These are phyloP conservation scores for Diaporthe australafricana DNA, from an alignment of 2,329 filamentous ascomycete species.

Conservation along the genomic window DNA sequence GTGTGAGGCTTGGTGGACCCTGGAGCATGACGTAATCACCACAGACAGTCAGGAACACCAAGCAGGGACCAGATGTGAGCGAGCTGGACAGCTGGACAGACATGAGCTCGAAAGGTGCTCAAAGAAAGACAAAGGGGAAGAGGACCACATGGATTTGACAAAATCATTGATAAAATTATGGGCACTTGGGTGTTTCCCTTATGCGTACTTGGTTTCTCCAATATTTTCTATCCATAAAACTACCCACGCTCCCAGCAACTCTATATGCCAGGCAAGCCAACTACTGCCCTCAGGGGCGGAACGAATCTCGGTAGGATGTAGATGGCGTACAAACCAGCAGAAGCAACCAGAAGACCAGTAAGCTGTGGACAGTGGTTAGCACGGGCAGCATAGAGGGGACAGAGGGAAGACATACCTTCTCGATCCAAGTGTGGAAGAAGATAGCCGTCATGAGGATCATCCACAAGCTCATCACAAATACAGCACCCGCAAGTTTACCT, in stretches of 20 bases:
- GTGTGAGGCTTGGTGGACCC: neutral
- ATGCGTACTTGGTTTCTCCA: neutral
- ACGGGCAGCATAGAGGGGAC: too few relatives aligned
- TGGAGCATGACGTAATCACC: conserved; percentile 30
- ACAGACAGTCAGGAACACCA: neutral
- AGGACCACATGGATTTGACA: neutral
- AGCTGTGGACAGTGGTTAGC: conserved; percentile 53
- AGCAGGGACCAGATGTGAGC: neutral
- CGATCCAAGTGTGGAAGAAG: conserved; percentile 98
- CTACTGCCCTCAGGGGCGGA: conserved; percentile 56
- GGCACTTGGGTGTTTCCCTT: conserved; percentile 9
- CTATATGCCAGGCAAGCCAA: conserved; percentile 65
- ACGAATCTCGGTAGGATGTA: conserved; percentile 65
- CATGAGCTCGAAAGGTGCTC: neutral
- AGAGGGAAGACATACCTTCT: conserved; percentile 74
- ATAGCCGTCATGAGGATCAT: conserved; percentile 99
- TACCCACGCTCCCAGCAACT: conserved; percentile 15
- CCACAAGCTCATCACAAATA: conserved; percentile 84
- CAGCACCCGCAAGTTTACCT: conserved; percentile 67
- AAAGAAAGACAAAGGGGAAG: neutral
- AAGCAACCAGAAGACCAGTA: conserved; percentile 64
- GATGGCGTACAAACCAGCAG: conserved; percentile 58
- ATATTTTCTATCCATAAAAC: conserved; percentile 8
- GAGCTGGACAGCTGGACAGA: neutral
- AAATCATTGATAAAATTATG: neutral